Conservation (phyloP, 1,284 basidiomycete species). For the Trametes polyzona region DNA sequence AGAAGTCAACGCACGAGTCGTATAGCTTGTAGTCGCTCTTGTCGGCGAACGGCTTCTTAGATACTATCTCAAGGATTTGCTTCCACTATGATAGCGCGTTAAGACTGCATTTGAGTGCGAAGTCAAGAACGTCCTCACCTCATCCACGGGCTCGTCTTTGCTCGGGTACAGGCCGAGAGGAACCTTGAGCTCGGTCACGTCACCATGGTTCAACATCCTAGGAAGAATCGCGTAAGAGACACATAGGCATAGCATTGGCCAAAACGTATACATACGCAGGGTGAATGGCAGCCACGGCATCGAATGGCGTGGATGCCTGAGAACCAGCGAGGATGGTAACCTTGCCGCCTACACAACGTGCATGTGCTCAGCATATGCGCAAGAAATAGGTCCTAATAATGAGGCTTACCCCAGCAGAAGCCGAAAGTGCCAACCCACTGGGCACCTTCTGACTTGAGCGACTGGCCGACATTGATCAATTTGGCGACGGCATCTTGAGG, state of each 20-base stretch:
- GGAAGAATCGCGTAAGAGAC: neutral
- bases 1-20: conserved; percentile 47
- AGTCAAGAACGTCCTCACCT: conserved; percentile 41
- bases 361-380: too few species aligned
- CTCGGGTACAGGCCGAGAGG: conserved; percentile 65
- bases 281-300: conserved; percentile 56
- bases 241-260: neutral
- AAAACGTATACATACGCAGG: conserved; percentile 49
- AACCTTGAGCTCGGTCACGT: conserved; percentile 54
- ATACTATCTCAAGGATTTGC: conserved; percentile 53
- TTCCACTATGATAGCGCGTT: conserved; percentile 43
- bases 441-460: conserved; percentile 50
- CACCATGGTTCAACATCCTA: conserved; percentile 61
- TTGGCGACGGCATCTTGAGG: conserved; percentile 48
- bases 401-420: conserved; percentile 65
- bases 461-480: conserved; percentile 48
- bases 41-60: conserved; percentile 54
- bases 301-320: conserved; percentile 44
- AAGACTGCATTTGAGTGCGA: neutral
- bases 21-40: conserved; percentile 63
- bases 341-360: conserved; percentile 50
- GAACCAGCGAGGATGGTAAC: conserved; percentile 48
- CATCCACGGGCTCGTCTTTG: conserved; percentile 60
- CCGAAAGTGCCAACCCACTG: conserved; percentile 56
- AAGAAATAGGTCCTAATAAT: too few species aligned